Evolutionary conservation across 1,284 basidiomycete genomes (phyloP).

Genomic region (Marasmius tenuissimus): DNA sequence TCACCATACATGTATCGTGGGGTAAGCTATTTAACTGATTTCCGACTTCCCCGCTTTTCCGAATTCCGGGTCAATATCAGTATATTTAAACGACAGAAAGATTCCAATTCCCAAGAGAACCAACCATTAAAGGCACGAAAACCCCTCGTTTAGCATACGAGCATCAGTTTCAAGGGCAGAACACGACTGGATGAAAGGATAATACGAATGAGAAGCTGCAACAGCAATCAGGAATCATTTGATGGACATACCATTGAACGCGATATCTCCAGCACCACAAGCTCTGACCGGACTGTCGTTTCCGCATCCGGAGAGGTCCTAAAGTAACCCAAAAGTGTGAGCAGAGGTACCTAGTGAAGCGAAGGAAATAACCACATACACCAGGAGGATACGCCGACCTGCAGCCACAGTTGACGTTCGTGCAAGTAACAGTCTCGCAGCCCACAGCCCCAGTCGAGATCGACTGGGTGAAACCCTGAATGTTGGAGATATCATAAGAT

Average conservation of each 20-base stretch:
- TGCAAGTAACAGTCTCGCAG: conserved; percentile 38
- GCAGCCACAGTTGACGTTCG: conserved; percentile 32
- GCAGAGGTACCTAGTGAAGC: neutral
- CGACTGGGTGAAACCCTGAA: conserved; percentile 42
- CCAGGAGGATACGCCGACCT: neutral
- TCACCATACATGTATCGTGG: too few relatives aligned
- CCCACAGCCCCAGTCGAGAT: conserved; percentile 32
- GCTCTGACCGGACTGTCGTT: conserved; percentile 12
- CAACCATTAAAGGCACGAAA: too few relatives aligned
- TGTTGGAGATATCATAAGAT: conserved; percentile 44
- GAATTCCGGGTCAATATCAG: too few relatives aligned
- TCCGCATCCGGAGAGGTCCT: conserved; percentile 13
- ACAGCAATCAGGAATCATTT: neutral
- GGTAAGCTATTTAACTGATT: too few relatives aligned
- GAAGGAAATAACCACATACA: neutral
- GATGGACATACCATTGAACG: conserved; percentile 2
- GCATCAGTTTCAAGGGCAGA: neutral
- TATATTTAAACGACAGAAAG: too few relatives aligned
- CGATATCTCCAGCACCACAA: conserved; percentile 3
- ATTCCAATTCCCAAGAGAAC: neutral
- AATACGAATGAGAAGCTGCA: neutral
- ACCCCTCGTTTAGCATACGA: too few relatives aligned
- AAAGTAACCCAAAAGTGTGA: neutral
- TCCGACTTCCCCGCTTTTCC: too few relatives aligned
- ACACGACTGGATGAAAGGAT: neutral